Base-by-base conservation (phyloP, 345 rosid species). In the Fremontodendron californicum region DNA sequence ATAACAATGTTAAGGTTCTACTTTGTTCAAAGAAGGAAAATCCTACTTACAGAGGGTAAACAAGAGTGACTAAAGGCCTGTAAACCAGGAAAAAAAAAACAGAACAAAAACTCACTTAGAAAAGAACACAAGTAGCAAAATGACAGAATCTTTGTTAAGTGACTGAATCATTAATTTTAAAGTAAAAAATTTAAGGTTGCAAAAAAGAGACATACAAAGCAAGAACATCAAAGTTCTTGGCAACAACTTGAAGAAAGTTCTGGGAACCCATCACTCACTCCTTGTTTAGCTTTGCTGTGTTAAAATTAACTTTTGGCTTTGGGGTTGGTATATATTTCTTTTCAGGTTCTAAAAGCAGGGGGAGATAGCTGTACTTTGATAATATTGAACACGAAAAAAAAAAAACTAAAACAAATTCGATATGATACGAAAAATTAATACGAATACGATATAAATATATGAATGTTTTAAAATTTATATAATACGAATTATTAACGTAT, bases 51-150 rank as follows among this genome's bases (percentile, higher is more conserved):
- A 93, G 88, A 82, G 96, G 96, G 78, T 87, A 93, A 78, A 85
- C 85, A 78, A 93, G 92, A 80, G 93, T 86, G 67, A 91, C 87
- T 54, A 91, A 71, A 80, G 94, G 98, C 88, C 96, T 91, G 87
- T 81, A 84, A 27, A 74, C 13, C 19, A 76, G 71, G 39, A 45
- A 73, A 27, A 75, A 40, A 61, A 19, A 54, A 46, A 19, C 4
- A 21, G 23, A 3, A 15, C 5, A 57, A 33, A 15, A 74, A 11
- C n/a, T 55, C 25, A 45, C 23, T 37, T 42, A 23, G 33, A 46
- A 51, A 35, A 40, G 6, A 63, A 29, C 5, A 71, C 19, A 13
- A 58, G 62, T 40, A 71, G 21, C 21, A 69, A 52, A 69, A 75
- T 25, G 60, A 1, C 11, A 18, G n/a, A 67, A 33, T 11, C 23